Percentiles rank a stretch among this genome's conserved stretches.
Conservation (phyloP, 345 rosid species). For the Trapa bicornis region DNA sequence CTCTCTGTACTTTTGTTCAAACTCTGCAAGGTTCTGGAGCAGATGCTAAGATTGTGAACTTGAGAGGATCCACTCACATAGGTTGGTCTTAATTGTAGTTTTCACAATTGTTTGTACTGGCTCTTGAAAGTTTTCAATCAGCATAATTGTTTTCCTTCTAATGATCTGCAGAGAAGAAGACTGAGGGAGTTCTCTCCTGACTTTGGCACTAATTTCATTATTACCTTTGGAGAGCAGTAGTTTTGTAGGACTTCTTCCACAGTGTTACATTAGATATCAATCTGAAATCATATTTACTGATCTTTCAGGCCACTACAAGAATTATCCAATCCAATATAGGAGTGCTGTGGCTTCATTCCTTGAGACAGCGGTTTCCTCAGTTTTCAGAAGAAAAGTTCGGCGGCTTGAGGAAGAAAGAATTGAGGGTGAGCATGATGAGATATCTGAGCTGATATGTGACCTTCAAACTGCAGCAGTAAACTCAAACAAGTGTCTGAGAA, state of each 20-base stretch:
- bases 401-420: constrained; percentile 45
- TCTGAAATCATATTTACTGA: background rate
- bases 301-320: constrained; percentile 56
- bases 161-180: too few relatives aligned
- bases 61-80: constrained; percentile 60
- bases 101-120: background rate
- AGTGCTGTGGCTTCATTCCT: constrained; percentile 54
- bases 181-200: too few relatives aligned
- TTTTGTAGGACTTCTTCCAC: background rate
- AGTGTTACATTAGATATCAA: background rate
- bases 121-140: background rate
- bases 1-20: constrained; percentile 40
- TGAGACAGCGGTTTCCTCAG: constrained; percentile 47
- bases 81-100: constrained; percentile 26
- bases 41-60: constrained; percentile 66
- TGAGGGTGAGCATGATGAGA: constrained; percentile 44
- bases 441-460: constrained; percentile 65
- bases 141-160: too few relatives aligned
- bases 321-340: constrained; percentile 63
- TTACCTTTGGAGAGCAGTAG: background rate
- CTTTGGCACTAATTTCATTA: background rate
- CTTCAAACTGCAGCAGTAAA: constrained; percentile 83
- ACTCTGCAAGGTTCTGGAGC: constrained; percentile 61
- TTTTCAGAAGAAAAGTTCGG: constrained; percentile 40
- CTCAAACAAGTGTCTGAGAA: constrained; percentile 77